Evolutionary conservation across 176 grass and related monocot genomes (phyloP).

Genomic region (Avena insularis): DNA sequence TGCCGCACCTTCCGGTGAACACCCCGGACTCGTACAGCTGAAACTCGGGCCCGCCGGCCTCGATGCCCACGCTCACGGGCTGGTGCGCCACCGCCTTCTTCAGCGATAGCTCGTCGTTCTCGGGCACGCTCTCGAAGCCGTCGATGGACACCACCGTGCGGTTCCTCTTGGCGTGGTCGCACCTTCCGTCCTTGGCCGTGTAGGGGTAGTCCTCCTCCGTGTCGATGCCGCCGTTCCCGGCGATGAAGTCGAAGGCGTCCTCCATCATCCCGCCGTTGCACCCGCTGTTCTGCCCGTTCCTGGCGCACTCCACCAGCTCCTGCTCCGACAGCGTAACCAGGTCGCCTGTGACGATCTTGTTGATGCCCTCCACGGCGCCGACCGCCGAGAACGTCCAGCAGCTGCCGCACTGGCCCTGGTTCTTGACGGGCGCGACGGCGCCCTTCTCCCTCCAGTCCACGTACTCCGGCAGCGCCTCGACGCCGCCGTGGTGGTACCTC

Average conservation of each 20-base stretch:
- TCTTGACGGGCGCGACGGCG: neutral
- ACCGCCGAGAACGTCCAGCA: neutral
- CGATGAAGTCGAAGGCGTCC: constrained; percentile 8
- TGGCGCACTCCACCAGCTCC: constrained; percentile 1
- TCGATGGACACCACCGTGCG: constrained; percentile 12
- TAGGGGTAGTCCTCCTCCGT: neutral
- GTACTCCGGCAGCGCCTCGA: neutral
- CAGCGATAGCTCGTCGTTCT: constrained; percentile 55
- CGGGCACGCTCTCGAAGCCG: constrained; percentile 41
- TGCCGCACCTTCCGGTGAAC: constrained; percentile 44
- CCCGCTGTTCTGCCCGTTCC: constrained; percentile 3
- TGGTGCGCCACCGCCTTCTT: neutral
- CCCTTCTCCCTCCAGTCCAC: neutral
- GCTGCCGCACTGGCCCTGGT: too few species aligned
- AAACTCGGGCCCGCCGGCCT: neutral
- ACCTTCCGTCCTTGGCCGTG: neutral
- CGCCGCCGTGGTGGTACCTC: neutral
- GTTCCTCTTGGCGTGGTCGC: neutral
- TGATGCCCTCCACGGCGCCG: neutral
- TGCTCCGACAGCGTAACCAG: neutral
- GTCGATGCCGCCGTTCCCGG: neutral
- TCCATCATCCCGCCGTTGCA: constrained; percentile 7
- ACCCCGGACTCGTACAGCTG: neutral
- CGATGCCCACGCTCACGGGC: constrained; percentile 4
- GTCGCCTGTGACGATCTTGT: neutral